These are phyloP conservation scores for Backusella morwellensis DNA, from an alignment of 192 early-diverging fungal genomes.

Conservation along the genomic window DNA sequence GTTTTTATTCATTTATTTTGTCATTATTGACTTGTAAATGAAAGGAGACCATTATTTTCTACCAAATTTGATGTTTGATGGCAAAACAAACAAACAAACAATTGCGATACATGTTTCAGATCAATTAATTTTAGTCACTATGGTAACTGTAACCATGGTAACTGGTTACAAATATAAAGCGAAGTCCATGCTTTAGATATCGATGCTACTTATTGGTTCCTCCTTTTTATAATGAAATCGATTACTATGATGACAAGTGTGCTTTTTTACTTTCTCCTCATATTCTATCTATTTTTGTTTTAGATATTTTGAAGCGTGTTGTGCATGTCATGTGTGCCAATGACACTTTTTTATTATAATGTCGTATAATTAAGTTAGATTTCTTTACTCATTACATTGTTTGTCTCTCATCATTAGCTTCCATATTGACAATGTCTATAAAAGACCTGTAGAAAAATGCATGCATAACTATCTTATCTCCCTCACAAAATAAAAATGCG, in stretches of 20 bases:
- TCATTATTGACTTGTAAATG: neutral
- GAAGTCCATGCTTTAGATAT: neutral
- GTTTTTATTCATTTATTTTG: neutral
- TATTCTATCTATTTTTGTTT: neutral
- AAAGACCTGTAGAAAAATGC: neutral
- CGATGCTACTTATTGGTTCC: neutral
- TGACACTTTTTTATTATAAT: neutral
- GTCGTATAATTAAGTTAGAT: neutral
- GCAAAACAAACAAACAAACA: neutral
- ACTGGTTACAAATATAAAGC: neutral
- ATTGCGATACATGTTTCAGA: neutral
- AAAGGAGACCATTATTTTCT: neutral
- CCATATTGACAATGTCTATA: neutral
- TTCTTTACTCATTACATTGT: neutral
- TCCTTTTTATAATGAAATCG: neutral
- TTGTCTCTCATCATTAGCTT: neutral
- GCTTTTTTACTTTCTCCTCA: neutral
- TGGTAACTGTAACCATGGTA: neutral
- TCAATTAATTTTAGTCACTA: neutral
- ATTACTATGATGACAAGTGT: neutral
- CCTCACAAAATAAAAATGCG: neutral
- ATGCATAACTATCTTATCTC: neutral
- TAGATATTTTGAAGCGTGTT: neutral
- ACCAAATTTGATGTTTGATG: neutral
- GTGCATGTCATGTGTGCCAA: neutral